Conservation (phyloP, 208 protist genomes). For the Leishmania aethiopica region DNA sequence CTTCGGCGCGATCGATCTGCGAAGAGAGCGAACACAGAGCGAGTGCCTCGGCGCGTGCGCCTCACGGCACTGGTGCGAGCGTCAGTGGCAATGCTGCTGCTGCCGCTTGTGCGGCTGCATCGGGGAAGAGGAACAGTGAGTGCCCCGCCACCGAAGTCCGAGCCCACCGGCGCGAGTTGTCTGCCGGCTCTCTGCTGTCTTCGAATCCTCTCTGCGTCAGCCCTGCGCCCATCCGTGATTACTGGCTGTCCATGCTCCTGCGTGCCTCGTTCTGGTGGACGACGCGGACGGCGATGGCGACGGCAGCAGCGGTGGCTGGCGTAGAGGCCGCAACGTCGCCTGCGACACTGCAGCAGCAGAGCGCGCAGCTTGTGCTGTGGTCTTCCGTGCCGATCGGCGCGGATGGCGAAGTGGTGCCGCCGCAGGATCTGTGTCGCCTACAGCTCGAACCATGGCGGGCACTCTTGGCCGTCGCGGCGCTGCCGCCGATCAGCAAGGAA, state of each 20-base stretch:
- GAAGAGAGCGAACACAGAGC: neutral
- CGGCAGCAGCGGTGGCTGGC: neutral
- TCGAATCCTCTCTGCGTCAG: conserved; percentile 30
- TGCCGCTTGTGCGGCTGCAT: neutral
- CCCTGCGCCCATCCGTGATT: conserved; percentile 16
- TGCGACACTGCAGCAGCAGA: conserved; percentile 6
- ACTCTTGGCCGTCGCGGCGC: conserved; percentile 5
- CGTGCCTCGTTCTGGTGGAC: conserved; percentile 23
- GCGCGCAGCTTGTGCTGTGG: conserved; percentile 16
- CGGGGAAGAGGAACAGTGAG: neutral
- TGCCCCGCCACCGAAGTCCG: neutral
- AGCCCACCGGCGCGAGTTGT: neutral
- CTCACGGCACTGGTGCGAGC: neutral
- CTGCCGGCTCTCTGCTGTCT: conserved; percentile 20
- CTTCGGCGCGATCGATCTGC: neutral
- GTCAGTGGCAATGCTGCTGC: neutral
- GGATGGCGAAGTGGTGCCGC: conserved; percentile 1
- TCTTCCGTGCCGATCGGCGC: neutral
- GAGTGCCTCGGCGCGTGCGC: neutral
- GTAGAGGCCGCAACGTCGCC: neutral
- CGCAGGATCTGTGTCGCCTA: conserved; percentile 12
- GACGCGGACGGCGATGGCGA: conserved; percentile 4
- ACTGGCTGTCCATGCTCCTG: conserved; percentile 32
- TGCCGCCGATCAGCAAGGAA: conserved; percentile 26
- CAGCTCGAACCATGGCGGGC: conserved; percentile 28